Evolutionary conservation across 2,329 filamentous ascomycete species (phyloP), one percentile per base, ranked within the genome.

Genomic region (Orbilia ellipsospora): DNA sequence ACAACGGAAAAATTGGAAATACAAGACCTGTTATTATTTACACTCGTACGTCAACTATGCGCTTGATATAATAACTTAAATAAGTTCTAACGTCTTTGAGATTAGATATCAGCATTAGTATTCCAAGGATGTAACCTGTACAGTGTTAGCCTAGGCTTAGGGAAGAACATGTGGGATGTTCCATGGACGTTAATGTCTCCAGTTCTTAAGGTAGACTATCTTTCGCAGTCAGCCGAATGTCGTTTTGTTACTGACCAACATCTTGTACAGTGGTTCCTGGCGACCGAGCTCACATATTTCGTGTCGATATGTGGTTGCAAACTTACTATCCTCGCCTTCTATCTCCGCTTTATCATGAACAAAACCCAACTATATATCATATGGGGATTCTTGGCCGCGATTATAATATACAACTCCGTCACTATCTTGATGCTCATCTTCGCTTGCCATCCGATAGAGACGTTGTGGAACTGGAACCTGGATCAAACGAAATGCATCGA

Each of bases 321-420:
- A 56, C 69, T 74, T 31, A 74, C 69, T 4, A 74, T 74, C 18
- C 69, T 74, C 50, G 63, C 69, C 20, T 74, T 74, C 20, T 74
- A 74, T 51, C 51, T 74, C 36, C 69, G 69, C 4, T 74, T 74
- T 15, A 74, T 74, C 42, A 57, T 74, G 62, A 74, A 74, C 51
- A 74, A 54, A 18, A 74, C 62, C 3, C 69, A 74, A 15, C 63
- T 63, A 59, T 74, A 67, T 16, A 67, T 74, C 12, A 68, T 74
- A 15, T 67, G 69, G 69, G 69, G 62, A 4, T 74, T 67, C 28
- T 16, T 74, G 4, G 56, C 62, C 8, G 69, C 62, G 5, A 67
- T 74, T 4, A 63, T 74, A 7, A 67, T 74, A 10, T 74, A 74
- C 42, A 74, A 74, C 40, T 12, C 57, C 23, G 26, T 74, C 18